Conservation (phyloP, 805 yeast genomes). For the Yarrowia sp. region DNA sequence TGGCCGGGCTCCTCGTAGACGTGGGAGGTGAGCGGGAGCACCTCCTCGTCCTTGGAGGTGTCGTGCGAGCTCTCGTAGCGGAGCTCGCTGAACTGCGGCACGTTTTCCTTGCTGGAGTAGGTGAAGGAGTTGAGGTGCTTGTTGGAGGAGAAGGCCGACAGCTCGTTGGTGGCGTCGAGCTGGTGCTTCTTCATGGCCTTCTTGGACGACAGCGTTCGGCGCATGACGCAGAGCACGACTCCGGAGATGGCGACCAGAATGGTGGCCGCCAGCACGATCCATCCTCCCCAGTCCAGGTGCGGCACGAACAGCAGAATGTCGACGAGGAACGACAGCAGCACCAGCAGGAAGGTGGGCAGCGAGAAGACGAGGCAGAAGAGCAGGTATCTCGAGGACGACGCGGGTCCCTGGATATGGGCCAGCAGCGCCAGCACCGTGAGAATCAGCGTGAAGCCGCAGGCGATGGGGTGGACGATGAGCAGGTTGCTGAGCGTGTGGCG, state of each 20-base stretch:
- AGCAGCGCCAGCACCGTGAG: slow-evolving; percentile 45
- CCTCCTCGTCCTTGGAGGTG: slow-evolving; percentile 18
- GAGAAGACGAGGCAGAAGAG: slow-evolving; percentile 57
- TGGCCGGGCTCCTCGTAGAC: slow-evolving; percentile 8
- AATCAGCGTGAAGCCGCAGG: slow-evolving; percentile 54
- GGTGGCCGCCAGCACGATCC: slow-evolving; percentile 74
- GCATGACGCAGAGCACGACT: slow-evolving; percentile 65
- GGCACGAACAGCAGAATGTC: slow-evolving; percentile 79
- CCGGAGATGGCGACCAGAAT: slow-evolving; percentile 62
- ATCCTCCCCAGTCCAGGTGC: slow-evolving; percentile 75
- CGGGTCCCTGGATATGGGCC: slow-evolving; percentile 43
- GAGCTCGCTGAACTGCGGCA: slow-evolving; percentile 31
- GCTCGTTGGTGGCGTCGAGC: slow-evolving; percentile 29
- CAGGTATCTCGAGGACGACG: slow-evolving; percentile 46
- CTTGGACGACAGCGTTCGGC: slow-evolving; percentile 52
- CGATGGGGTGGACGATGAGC: slow-evolving; percentile 65
- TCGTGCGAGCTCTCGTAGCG: slow-evolving; percentile 30
- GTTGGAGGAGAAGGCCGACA: slow-evolving; percentile 7
- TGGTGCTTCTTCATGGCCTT: slow-evolving; percentile 33
- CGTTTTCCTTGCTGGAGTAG: slow-evolving; percentile 20
- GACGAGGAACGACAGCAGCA: slow-evolving; percentile 72
- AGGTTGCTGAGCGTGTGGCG: slow-evolving; percentile 58
- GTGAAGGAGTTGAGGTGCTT: slow-evolving; percentile 26
- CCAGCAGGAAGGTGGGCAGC: slow-evolving; percentile 64
- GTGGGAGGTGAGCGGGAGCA: not conserved